Base-by-base conservation (phyloP, 768 basidiomycete species). In the Mycena venus region DNA sequence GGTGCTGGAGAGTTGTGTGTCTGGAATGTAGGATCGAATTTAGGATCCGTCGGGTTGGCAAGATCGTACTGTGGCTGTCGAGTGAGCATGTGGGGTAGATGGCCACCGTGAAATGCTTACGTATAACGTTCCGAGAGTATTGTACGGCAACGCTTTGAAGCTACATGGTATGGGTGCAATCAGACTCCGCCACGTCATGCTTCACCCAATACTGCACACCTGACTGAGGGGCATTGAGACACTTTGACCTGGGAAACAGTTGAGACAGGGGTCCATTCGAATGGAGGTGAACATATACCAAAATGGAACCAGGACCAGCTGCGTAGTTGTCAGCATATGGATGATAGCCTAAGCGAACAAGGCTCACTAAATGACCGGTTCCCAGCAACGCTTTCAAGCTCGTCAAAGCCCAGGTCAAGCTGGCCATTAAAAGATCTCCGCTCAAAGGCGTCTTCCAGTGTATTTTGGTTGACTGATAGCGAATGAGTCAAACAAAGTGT, bases 131-230 rank as follows among this genome's bases (percentile, higher is more conserved):
- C n/a, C 56, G 21, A 69, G 56, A n/a, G 40, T 58, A 29, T 61
- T 69, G 42, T 69, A 69, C 4, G 38, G 17, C 17, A 69, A 17
- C 15, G 68, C 58, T 1, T 23, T 69, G 42, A 69, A 69, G 23
- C 63, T 65, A 19, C 19, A 19, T 23, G 47, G 23, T 19, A 49
- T 2, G 36, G 6, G n/a, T n/a, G n/a, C n/a, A n/a, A 19, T 49
- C 7, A 49, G 47, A 21, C 8, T 21, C 47, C 14, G 17, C 36
- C 36, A 38, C 21, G 10, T 8, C 8, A 49, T 23, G 9, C 14
- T 1, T 19, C 17, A 21, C 8, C 47, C 19, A 19, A 49, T 1
- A 49, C 9, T 8, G 8, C 47, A 9, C 8, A 49, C 47, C 47
- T 49, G 31, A 65, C 32, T 32, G n/a, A 51, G 31, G 63, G 63